These are phyloP conservation scores for Metschnikowia anglica DNA, from an alignment of 805 yeast genomes.

Conservation along the genomic window DNA sequence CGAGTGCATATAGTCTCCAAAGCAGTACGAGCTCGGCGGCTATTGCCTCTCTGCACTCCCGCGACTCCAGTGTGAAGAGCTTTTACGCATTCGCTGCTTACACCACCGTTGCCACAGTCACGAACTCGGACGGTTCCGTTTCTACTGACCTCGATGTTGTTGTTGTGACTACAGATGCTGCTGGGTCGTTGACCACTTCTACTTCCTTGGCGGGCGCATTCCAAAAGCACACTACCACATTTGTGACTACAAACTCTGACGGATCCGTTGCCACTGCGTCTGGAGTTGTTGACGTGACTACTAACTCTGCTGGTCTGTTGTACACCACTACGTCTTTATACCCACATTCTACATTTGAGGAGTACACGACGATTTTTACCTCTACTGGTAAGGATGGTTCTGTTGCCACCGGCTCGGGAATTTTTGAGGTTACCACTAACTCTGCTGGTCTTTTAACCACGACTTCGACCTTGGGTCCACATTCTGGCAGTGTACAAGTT, in stretches of 20 bases:
- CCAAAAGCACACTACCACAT: not conserved
- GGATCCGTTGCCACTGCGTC: not conserved
- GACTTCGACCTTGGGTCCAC: no score
- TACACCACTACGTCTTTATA: not conserved
- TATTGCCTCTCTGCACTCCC: no score
- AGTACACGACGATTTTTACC: not conserved
- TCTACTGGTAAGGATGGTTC: not conserved
- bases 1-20: no score
- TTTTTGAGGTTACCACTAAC: not conserved
- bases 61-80: not conserved
- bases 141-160: slow-evolving; percentile 1
- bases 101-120: not conserved
- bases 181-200: not conserved
- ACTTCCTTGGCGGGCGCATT: not conserved
- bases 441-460: not conserved
- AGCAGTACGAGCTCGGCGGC: no score
- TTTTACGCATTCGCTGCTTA: not conserved
- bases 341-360: not conserved
- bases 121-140: not conserved
- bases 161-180: not conserved
- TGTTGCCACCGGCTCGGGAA: not conserved
- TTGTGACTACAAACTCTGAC: not conserved
- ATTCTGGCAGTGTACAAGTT: no score
- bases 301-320: not conserved
- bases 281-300: not conserved